Percentiles rank a stretch among this genome's conserved stretches.
phyloP scores from a whole-genome alignment of 129 eudicot species.

The Flaveria ramosissima region DNA sequence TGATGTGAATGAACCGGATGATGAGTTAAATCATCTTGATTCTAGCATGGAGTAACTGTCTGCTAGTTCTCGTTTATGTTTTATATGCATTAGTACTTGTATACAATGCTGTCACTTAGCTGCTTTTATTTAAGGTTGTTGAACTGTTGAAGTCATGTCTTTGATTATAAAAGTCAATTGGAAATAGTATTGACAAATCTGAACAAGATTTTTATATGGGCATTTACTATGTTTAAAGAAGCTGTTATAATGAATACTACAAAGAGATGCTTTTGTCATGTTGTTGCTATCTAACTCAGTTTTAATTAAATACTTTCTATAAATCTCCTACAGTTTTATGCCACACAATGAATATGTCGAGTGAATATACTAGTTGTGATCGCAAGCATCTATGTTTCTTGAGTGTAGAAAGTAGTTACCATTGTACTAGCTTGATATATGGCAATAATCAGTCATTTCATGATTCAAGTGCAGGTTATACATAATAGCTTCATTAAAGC shows the following conservation, averaged over 20 bases:
- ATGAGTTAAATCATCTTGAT: not conserved
- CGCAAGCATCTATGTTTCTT: constrained; percentile 3
- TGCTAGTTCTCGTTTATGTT: not conserved
- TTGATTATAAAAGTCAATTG: not conserved
- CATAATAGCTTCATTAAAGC: not conserved
- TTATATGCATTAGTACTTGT: not conserved
- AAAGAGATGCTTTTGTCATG: not conserved
- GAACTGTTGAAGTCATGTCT: not conserved
- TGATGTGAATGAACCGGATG: not conserved
- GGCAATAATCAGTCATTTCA: constrained; percentile 5
- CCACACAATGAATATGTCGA: not conserved
- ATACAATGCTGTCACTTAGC: not conserved
- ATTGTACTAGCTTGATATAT: constrained; percentile 14
- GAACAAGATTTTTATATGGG: not conserved
- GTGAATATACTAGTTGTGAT: not conserved
- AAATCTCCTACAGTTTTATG: not conserved
- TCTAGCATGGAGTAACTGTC: not conserved
- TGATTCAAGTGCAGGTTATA: not conserved
- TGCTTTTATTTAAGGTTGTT: not conserved
- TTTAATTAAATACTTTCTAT: constrained; percentile 6
- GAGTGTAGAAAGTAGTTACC: constrained; percentile 8
- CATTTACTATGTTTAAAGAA: constrained; percentile 15
- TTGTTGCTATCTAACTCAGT: not conserved
- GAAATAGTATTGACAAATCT: not conserved
- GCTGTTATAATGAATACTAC: constrained; percentile 1